Percentiles rank a stretch among this genome's conserved stretches.
Conservation (phyloP, 176 grass and related monocot genomes). For the Oryza brachyantha region DNA sequence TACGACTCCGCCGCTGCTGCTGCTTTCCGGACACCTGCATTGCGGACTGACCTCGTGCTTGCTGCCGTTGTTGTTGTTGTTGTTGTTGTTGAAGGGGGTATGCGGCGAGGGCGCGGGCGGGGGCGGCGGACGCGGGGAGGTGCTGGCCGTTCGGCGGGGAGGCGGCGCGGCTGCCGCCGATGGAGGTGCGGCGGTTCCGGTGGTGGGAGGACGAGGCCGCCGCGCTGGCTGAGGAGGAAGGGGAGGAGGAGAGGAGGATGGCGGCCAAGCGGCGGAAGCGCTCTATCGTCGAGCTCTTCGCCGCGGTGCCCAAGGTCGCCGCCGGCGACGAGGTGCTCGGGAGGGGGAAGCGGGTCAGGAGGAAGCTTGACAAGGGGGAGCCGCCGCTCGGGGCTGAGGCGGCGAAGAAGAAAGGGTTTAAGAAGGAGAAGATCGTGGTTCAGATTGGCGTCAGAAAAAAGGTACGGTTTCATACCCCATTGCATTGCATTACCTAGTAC, state of each 20-base stretch:
- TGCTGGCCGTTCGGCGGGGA: conserved; percentile 45
- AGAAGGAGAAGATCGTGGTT: conserved; percentile 6
- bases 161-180: conserved; percentile 32
- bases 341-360: background rate
- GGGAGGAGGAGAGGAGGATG: conserved; percentile 42
- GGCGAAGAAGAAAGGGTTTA: conserved; percentile 1
- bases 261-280: conserved; percentile 53
- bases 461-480: background rate
- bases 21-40: background rate
- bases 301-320: conserved; percentile 40
- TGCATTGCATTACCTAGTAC: background rate
- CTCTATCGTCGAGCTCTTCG: conserved; percentile 52
- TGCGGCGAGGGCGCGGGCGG: conserved; percentile 26
- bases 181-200: conserved; percentile 44
- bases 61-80: background rate
- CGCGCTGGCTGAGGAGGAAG: conserved; percentile 26
- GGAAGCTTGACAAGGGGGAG: conserved; percentile 7
- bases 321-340: background rate
- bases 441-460: background rate
- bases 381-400: background rate
- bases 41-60: background rate
- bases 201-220: conserved; percentile 50
- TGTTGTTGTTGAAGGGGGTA: conserved; percentile 24
- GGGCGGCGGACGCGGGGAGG: conserved; percentile 11
- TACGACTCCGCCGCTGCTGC: background rate